phyloP scores from a whole-genome alignment of 768 basidiomycete genomes.

The Kwoniella heveanensis region DNA sequence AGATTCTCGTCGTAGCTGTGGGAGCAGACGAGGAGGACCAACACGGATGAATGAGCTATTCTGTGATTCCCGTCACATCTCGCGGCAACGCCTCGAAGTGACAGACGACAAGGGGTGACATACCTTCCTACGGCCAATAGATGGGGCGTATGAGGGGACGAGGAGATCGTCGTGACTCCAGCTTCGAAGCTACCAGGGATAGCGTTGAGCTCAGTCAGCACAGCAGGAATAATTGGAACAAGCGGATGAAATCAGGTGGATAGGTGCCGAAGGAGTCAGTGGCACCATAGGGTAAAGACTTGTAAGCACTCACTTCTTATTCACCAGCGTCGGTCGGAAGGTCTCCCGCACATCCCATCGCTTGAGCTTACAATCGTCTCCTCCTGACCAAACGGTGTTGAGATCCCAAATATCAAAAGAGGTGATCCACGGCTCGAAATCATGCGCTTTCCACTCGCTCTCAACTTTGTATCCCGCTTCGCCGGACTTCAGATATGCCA shows the following conservation, averaged over 20 bases:
- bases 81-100: too few relatives aligned
- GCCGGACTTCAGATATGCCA: slow-evolving; percentile 63
- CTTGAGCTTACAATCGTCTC: slow-evolving; percentile 88
- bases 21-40: neutral
- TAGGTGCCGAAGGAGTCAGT: too few relatives aligned
- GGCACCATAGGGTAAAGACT: neutral
- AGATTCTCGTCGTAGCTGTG: slow-evolving; percentile 80
- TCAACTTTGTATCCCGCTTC: slow-evolving; percentile 60
- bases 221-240: too few relatives aligned
- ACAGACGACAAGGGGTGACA: slow-evolving; percentile 26
- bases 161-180: slow-evolving; percentile 88
- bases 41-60: neutral
- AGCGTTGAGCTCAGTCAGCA: too few relatives aligned
- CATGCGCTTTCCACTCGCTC: slow-evolving; percentile 78
- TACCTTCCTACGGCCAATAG: slow-evolving; percentile 89
- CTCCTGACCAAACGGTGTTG: slow-evolving; percentile 87
- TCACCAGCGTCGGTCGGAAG: slow-evolving; percentile 67
- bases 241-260: too few relatives aligned
- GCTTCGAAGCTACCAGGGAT: slow-evolving; percentile 74
- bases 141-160: slow-evolving; percentile 75
- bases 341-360: slow-evolving; percentile 82
- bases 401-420: slow-evolving; percentile 87
- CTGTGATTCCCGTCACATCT: too few relatives aligned
- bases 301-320: slow-evolving; percentile 64
- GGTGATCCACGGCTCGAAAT: slow-evolving; percentile 90